Conservation (phyloP, 2,329 filamentous ascomycete genomes). For the Monosporascus sp. region DNA sequence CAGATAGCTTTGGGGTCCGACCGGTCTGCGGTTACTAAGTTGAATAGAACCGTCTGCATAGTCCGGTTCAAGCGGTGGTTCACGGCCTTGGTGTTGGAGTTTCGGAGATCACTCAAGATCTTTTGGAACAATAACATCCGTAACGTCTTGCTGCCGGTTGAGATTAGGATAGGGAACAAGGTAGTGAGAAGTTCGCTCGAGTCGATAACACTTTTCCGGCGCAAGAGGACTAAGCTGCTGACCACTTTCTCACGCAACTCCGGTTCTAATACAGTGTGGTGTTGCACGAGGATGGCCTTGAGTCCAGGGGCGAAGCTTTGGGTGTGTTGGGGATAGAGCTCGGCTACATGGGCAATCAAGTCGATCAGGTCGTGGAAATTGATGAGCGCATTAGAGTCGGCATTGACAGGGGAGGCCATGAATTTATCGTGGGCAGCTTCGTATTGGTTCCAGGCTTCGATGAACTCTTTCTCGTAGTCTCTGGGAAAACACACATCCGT, state of each 20-base stretch:
- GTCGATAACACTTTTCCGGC: conserved; percentile 88
- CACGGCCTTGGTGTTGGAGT: conserved; percentile 77
- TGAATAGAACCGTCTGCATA: conserved; percentile 89
- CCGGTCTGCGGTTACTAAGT: conserved; percentile 80
- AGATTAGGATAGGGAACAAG: conserved; percentile 87
- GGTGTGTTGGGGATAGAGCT: conserved; percentile 84
- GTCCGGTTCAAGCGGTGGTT: conserved; percentile 93
- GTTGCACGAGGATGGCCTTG: conserved; percentile 71
- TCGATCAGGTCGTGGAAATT: conserved; percentile 90
- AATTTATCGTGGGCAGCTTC: conserved; percentile 89
- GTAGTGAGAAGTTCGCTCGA: conserved; percentile 79
- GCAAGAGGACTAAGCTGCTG: conserved; percentile 77
- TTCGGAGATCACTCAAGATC: conserved; percentile 84
- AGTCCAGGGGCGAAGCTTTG: conserved; percentile 73
- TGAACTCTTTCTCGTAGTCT: conserved; percentile 86
- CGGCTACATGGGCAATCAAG: conserved; percentile 87
- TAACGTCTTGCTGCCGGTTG: conserved; percentile 87
- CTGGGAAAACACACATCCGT: conserved; percentile 31
- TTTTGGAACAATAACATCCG: conserved; percentile 76
- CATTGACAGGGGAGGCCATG: conserved; percentile 72
- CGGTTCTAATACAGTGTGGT: conserved; percentile 76
- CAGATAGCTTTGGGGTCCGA: conserved; percentile 83
- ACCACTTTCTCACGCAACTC: conserved; percentile 94
- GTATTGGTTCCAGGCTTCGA: conserved; percentile 86
- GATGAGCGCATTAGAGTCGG: conserved; percentile 71